These are phyloP conservation scores for Lactarius tabidus DNA, from an alignment of 768 basidiomycete species.

Conservation along the genomic window DNA sequence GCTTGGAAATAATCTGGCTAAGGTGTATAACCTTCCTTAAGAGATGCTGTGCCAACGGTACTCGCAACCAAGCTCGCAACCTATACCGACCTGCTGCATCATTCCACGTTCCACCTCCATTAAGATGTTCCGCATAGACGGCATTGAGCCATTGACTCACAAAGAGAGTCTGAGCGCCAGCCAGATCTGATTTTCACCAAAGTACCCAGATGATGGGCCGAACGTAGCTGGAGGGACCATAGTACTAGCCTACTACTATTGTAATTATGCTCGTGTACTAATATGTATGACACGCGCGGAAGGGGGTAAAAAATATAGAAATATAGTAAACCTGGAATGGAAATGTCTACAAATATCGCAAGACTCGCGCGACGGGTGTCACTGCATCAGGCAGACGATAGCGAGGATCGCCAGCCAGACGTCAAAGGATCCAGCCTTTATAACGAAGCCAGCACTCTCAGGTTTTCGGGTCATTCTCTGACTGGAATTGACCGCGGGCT, in stretches of 20 bases:
- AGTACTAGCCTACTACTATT: too few species aligned
- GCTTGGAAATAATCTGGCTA: constrained; percentile 7
- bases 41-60: neutral
- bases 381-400: neutral
- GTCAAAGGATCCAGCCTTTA: neutral
- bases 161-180: constrained; percentile 27
- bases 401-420: constrained; percentile 9
- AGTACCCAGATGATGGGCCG: constrained; percentile 15
- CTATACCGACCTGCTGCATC: constrained; percentile 26
- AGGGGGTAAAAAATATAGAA: neutral
- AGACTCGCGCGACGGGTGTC: constrained; percentile 4
- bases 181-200: constrained; percentile 18
- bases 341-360: constrained; percentile 13
- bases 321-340: constrained; percentile 3
- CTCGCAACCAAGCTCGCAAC: neutral
- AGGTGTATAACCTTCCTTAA: neutral
- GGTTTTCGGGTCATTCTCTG: neutral
- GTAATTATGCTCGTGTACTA: too few species aligned
- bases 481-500: neutral
- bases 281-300: neutral
- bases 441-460: constrained; percentile 2
- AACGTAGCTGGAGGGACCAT: constrained; percentile 27
- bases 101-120: constrained; percentile 23
- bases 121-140: constrained; percentile 20
- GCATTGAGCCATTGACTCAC: constrained; percentile 21